Percentiles rank a stretch among this genome's conserved stretches.
phyloP scores from a whole-genome alignment of 2,329 filamentous ascomycete genomes.

The Grosmannia huntii region DNA sequence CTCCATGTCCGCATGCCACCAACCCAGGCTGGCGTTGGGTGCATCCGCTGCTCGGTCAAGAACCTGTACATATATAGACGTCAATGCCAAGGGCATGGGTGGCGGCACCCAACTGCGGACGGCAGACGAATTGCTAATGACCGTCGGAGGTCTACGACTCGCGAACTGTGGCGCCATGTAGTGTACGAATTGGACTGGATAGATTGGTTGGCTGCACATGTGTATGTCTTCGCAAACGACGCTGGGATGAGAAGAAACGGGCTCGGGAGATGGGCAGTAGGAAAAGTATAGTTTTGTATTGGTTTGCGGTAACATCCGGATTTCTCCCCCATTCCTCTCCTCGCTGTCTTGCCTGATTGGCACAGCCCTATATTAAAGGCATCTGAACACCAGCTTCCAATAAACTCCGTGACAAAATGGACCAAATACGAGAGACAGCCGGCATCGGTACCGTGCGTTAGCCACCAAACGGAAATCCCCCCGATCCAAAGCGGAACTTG shows the following conservation, averaged over 20 bases:
- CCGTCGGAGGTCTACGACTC: neutral
- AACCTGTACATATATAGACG: constrained; percentile 2
- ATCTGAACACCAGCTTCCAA: neutral
- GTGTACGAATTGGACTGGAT: constrained; percentile 2
- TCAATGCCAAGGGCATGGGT: neutral
- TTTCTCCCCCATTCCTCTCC: neutral
- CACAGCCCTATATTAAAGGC: neutral
- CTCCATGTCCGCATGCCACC: neutral
- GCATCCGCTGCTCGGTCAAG: neutral
- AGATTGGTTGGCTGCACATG: neutral
- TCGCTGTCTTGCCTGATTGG: neutral
- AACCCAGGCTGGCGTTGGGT: neutral
- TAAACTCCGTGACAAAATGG: too few relatives aligned
- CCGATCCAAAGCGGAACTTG: constrained; percentile 39
- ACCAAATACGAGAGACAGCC: neutral
- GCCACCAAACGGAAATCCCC: constrained; percentile 26
- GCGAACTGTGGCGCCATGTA: neutral
- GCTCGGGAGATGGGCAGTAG: neutral
- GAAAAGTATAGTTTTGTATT: neutral
- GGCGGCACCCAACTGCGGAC: neutral
- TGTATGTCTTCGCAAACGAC: neutral
- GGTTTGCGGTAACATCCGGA: neutral
- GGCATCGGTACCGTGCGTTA: neutral
- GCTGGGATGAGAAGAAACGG: neutral
- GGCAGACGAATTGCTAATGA: neutral